Evolutionary conservation across 352 stramenopile species (phyloP).

Genomic region (Blastocystis sp.): DNA sequence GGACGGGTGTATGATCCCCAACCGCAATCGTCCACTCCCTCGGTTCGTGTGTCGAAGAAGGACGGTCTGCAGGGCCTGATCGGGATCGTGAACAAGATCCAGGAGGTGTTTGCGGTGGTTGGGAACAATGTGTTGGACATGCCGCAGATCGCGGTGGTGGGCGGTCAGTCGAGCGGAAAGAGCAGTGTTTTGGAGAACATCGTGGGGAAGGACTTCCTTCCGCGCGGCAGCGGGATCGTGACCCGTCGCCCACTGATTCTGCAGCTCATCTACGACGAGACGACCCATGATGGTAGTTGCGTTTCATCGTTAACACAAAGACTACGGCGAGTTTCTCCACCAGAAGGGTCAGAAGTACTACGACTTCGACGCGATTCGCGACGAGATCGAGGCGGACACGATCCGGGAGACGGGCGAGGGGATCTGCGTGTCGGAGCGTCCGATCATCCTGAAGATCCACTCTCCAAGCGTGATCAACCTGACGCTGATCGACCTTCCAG

Average conservation of each 20-base stretch:
- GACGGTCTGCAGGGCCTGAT: slow-evolving; percentile 90
- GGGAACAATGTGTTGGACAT: slow-evolving; percentile 75
- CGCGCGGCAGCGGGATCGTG: slow-evolving; percentile 89
- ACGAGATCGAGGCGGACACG: slow-evolving; percentile 9
- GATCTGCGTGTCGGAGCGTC: slow-evolving; percentile 58
- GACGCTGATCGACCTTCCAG: slow-evolving; percentile 94
- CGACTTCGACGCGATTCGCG: slow-evolving; percentile 85
- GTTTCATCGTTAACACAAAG: slow-evolving; percentile 67
- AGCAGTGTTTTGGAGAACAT: slow-evolving; percentile 66
- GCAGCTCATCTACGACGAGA: slow-evolving; percentile 71
- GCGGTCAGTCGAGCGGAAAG: slow-evolving; percentile 66
- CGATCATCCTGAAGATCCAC: slow-evolving; percentile 96
- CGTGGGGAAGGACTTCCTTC: slow-evolving; percentile 81
- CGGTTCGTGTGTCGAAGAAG: slow-evolving; percentile 57
- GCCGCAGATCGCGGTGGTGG: slow-evolving; percentile 64
- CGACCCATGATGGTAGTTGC: background rate
- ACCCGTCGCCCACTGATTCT: slow-evolving; percentile 90
- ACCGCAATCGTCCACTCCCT: background rate
- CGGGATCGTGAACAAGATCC: slow-evolving; percentile 96
- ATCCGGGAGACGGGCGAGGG: background rate
- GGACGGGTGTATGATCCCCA: background rate
- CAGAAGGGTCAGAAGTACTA: slow-evolving; percentile 80
- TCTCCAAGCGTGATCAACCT: slow-evolving; percentile 90
- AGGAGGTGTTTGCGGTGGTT: slow-evolving; percentile 93
- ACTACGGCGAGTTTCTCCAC: slow-evolving; percentile 97